Percentiles rank a stretch among this genome's conserved stretches.
phyloP scores from a whole-genome alignment of 2,329 filamentous ascomycete genomes.

The Exophiala lecanii-corni region DNA sequence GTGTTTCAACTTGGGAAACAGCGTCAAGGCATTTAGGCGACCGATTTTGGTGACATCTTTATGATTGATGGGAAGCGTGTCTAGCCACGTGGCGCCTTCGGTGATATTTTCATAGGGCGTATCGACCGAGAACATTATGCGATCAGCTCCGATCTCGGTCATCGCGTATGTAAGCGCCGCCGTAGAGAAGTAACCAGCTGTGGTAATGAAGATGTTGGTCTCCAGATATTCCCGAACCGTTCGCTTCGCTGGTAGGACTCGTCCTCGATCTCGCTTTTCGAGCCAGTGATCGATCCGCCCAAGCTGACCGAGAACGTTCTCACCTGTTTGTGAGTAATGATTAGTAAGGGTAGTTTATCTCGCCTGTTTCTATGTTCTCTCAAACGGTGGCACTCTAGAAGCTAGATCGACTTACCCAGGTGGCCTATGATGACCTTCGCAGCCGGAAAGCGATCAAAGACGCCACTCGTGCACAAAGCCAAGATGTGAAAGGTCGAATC shows the following conservation, averaged over 20 bases:
- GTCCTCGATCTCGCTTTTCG: constrained; percentile 10
- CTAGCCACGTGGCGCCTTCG: constrained; percentile 23
- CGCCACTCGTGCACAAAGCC: constrained; percentile 8
- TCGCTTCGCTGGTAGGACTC: constrained; percentile 26
- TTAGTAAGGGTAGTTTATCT: too few species aligned
- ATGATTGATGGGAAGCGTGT: constrained; percentile 12
- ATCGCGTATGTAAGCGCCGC: constrained; percentile 36
- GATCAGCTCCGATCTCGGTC: constrained; percentile 35
- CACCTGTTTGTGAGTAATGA: constrained; percentile 2
- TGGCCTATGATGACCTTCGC: constrained; percentile 9
- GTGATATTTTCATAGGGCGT: constrained; percentile 25
- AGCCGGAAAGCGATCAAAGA: constrained; percentile 9
- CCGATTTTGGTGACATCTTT: constrained; percentile 10
- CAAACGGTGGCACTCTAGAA: too few species aligned
- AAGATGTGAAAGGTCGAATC: constrained; percentile 14
- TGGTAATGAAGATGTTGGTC: constrained; percentile 38
- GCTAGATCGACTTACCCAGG: constrained; percentile 4
- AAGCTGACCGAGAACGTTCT: constrained; percentile 8
- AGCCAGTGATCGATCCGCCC: constrained; percentile 24
- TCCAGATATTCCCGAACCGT: constrained; percentile 37
- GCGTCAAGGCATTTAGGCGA: constrained; percentile 5
- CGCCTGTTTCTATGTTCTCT: too few species aligned
- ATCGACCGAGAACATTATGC: constrained; percentile 38
- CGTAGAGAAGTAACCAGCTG: constrained; percentile 37
- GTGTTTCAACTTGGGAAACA: constrained; percentile 4